Evolutionary conservation across 2,329 filamentous ascomycete species (phyloP).

Genomic region (Sclerotinia sclerotiorum): DNA sequence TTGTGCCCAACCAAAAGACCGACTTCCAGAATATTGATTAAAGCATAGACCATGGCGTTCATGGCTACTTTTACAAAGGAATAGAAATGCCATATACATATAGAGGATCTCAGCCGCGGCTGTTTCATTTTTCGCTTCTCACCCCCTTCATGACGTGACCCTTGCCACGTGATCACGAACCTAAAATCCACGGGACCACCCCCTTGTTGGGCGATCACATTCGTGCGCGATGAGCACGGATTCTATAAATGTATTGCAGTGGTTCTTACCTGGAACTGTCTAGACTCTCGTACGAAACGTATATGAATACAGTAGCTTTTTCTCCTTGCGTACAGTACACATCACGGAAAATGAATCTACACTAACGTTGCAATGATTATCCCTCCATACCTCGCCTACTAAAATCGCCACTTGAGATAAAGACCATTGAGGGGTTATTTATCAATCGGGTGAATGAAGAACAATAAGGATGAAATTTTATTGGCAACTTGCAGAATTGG

Average conservation of each 20-base stretch:
- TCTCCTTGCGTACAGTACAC: not conserved
- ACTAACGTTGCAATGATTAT: slow-evolving; percentile 5
- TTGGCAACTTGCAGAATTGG: not conserved
- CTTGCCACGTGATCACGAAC: not conserved
- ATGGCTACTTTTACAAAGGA: not conserved
- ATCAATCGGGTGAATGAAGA: not conserved
- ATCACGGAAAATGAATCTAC: not conserved
- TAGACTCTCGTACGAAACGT: not conserved
- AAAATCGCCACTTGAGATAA: slow-evolving; percentile 16
- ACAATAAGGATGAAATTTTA: not conserved
- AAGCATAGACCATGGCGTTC: slow-evolving; percentile 1
- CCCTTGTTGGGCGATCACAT: slow-evolving; percentile 1
- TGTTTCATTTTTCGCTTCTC: not conserved
- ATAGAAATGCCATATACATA: not conserved
- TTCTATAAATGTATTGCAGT: slow-evolving; percentile 6
- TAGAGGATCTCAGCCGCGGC: not conserved
- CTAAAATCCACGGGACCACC: not conserved
- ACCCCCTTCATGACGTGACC: not conserved
- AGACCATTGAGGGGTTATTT: slow-evolving; percentile 14
- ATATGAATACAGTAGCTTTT: not conserved
- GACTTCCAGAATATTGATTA: not conserved
- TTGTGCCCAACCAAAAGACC: not conserved
- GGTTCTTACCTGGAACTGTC: not conserved
- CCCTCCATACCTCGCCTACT: slow-evolving; percentile 6
- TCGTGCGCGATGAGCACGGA: not conserved